phyloP scores from a whole-genome alignment of 1,284 basidiomycete species.

The Ceratobasidium sp. region DNA sequence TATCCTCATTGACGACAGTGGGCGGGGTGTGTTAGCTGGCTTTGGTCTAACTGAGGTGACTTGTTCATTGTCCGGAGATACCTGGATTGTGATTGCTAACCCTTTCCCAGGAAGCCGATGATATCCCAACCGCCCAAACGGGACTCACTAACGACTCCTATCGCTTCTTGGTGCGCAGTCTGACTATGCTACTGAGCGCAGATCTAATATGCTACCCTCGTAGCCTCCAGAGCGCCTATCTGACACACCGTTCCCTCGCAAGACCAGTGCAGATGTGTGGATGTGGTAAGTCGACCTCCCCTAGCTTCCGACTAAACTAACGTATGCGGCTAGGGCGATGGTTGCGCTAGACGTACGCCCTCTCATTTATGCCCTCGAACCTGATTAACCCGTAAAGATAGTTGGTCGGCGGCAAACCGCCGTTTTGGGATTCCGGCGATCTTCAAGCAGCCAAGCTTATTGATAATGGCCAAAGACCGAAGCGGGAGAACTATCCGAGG shows the following conservation, averaged over 20 bases:
- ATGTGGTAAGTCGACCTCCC: background rate
- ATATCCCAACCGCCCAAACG: background rate
- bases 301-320: background rate
- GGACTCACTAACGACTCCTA: background rate
- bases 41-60: conserved; percentile 14
- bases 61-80: no score
- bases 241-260: background rate
- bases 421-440: background rate
- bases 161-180: background rate
- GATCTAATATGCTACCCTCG: background rate
- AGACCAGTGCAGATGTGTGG: conserved; percentile 5
- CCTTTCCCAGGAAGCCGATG: no score
- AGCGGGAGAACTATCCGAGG: background rate
- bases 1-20: conserved; percentile 5
- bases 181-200: no score
- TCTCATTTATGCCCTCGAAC: no score
- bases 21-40: conserved; percentile 1
- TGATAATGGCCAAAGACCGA: background rate
- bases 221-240: background rate
- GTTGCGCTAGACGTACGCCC: background rate
- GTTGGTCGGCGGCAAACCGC: background rate
- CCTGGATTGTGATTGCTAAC: no score
- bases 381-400: background rate
- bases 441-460: background rate
- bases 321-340: background rate